Evolutionary conservation across 78 protist genomes (phyloP), one percentile per base, ranked within the genome.

Genomic region (Cavenderia fasciculata): DNA sequence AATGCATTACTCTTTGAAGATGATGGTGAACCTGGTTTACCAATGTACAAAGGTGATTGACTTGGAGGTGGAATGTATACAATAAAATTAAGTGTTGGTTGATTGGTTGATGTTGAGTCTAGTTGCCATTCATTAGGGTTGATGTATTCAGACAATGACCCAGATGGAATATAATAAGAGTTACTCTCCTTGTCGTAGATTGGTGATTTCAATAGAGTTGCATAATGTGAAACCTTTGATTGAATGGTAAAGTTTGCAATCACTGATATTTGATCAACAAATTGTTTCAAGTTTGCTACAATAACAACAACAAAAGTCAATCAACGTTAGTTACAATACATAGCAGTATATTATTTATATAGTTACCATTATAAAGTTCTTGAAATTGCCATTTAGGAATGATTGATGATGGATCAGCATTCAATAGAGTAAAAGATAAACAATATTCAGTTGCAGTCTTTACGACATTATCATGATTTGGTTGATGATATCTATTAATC

Each of bases 61-160:
- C 14, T 4, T 43, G 31, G 31, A 52, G 41, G 16, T 34, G 94
- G 94, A 14, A 91, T 74, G 41, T 68, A 82, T 54, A 91, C 40
- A 0, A 71, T 74, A 52, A 91, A 91, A 29, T 91, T 91, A 38
- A 91, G 51, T 43, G 94, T 91, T 23, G 91, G 90, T 49, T 73
- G 86, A 27, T 73, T 78, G 25, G 75, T 91, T 16, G 87, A 69
- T 27, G 94, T 40, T 36, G 87, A 36, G 65, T 88, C 94, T 72
- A 86, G 41, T 33, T 71, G 59, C 92, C 92, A 86, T 57, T 86
- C 92, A 44, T 86, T 86, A 40, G 92, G 92, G 31, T 86, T 86
- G 16, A 86, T 75, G 34, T 75, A 86, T 38, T 86, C 85, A 18
- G 92, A 75, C n/a, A 86, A 46, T 27, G 49, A 46, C 33, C 46